Conservation (phyloP, 2,329 filamentous ascomycete species). For the Fusarium decemcellulare region DNA sequence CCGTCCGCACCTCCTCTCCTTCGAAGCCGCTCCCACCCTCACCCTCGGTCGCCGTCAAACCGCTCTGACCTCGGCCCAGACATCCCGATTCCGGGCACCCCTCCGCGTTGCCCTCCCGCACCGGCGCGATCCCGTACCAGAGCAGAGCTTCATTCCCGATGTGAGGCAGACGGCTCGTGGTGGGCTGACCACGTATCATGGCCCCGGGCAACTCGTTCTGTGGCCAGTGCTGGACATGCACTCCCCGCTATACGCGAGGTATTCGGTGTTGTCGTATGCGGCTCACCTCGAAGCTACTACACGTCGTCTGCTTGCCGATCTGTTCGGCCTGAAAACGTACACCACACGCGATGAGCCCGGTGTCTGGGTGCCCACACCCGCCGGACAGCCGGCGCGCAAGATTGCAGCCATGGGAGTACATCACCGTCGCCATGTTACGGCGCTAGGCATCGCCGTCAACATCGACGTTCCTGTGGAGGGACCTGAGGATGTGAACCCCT, state of each 20-base stretch:
- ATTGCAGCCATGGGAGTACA: conserved; percentile 96
- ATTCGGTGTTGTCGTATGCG: conserved; percentile 84
- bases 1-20: conserved; percentile 82
- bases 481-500: conserved; percentile 61
- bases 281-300: conserved; percentile 83
- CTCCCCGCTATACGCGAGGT: conserved; percentile 64
- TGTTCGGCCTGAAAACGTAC: conserved; percentile 71
- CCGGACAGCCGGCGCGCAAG: conserved; percentile 69
- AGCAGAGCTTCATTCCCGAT: conserved; percentile 62
- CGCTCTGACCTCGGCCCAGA: conserved; percentile 62
- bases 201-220: conserved; percentile 91
- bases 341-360: conserved; percentile 83
- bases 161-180: conserved; percentile 83
- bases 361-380: conserved; percentile 75
- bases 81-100: conserved; percentile 58
- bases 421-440: conserved; percentile 84
- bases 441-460: conserved; percentile 88
- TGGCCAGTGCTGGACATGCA: conserved; percentile 92
- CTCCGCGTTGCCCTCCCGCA: conserved; percentile 50
- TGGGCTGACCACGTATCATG: conserved; percentile 95
- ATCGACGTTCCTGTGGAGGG: conserved; percentile 71
- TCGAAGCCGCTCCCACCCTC: conserved; percentile 86
- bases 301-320: conserved; percentile 70
- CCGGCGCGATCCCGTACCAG: conserved; percentile 47
- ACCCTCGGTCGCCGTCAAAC: conserved; percentile 89